Evolutionary conservation across 176 grass and related monocot species (phyloP).

Genomic region (Oryza meridionalis): DNA sequence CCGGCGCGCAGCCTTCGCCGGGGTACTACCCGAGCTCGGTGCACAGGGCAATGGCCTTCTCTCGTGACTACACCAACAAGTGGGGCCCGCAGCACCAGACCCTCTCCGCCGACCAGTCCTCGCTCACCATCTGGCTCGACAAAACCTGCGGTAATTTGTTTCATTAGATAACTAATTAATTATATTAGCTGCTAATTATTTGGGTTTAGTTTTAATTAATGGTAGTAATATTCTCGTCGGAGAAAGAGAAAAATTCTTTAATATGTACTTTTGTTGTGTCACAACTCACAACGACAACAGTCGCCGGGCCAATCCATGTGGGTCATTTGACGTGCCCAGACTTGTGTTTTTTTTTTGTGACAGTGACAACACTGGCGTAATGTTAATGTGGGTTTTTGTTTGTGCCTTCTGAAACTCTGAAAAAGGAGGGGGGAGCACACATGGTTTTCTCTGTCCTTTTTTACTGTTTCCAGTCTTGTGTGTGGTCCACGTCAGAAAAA

Average conservation of each 20-base stretch:
- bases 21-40: conserved; percentile 67
- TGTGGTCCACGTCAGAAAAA: not conserved
- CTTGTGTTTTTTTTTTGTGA: not conserved
- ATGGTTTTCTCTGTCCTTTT: not conserved
- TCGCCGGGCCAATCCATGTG: not conserved
- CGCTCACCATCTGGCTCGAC: conserved; percentile 67
- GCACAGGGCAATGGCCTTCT: conserved; percentile 47
- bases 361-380: not conserved
- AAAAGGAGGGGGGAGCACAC: not conserved
- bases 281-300: not conserved
- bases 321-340: not conserved
- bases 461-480: not conserved
- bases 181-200: not conserved
- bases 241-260: no score
- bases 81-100: conserved; percentile 78
- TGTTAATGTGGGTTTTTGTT: not conserved
- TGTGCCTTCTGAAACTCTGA: not conserved
- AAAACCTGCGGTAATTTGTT: conserved; percentile 40
- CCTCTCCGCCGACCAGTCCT: conserved; percentile 55
- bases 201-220: not conserved
- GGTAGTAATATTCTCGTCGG: no score
- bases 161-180: not conserved
- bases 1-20: conserved; percentile 62
- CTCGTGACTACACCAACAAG: conserved; percentile 51
- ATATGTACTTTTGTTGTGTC: not conserved